Base-by-base conservation (phyloP, 805 yeast genomes). In the Suhomyces canberraensis region DNA sequence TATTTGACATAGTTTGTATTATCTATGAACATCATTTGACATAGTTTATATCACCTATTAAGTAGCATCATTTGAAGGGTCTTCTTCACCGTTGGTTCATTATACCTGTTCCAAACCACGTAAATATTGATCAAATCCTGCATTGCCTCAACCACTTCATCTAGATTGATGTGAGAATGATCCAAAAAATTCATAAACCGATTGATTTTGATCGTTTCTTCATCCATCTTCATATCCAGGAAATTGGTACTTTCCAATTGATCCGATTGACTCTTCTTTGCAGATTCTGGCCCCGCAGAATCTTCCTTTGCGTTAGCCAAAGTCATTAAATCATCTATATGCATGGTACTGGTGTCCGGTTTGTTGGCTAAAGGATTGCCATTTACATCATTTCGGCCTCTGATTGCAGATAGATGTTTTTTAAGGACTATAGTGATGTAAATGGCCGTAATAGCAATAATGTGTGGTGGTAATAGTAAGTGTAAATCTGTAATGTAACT, bases 401-500 rank as follows among this genome's bases (percentile, higher is more conserved):
- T 47, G 36, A 58, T 45, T 4, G 51, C 44, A 3, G 56, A 46
- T 25, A 60, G 37, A 25, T 66, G 64, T 36, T 62, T 65, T 43
- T 74, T 73, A 31, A 84, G 57, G 16, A 84, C 79, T 1, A 87
- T 64, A 0, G 95, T 81, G 37, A 90, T 69, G 60, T 87, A 89
- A n/a, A 90, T 64, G 8, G 96, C 76, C 0, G 93, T 78, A 26
- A 84, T 61, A 3, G 97, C 95, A 7, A 90, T 75, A 8, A 89
- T 76, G 61, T 90, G 96, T 0, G 98, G 98, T 0, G 98, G 91
- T 45, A 78, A 81, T 11, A 90, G 56, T 31, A 93, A 60, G 39
- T 87, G 91, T 13, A 86, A 65, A 56, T 93, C 98, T 1, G 96
- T 88, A 30, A 88, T 80, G 57, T 84, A 90, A 44, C 90, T 78